Percentiles rank a stretch among this genome's conserved stretches.
Evolutionary conservation across 129 eudicot genomes (phyloP).

Genomic region (Flaveria trinervia): DNA sequence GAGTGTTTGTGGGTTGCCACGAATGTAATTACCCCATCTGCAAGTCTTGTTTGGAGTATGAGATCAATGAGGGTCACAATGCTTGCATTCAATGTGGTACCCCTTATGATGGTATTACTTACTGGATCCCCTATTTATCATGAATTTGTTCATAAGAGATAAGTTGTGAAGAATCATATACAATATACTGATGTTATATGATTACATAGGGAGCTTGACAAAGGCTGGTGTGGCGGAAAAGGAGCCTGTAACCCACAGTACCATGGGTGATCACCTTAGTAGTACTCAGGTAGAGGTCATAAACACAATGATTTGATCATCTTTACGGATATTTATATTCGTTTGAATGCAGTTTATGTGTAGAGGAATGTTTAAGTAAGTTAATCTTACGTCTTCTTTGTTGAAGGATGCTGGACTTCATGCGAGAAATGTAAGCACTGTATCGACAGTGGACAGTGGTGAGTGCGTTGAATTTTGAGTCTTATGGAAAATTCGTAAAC

Average conservation of each 20-base stretch:
- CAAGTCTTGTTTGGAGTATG: constrained; percentile 70
- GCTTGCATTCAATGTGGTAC: constrained; percentile 77
- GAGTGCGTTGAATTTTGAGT: constrained; percentile 35
- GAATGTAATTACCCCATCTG: constrained; percentile 91
- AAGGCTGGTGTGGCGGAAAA: constrained; percentile 43
- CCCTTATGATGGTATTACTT: constrained; percentile 57
- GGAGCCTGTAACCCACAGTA: constrained; percentile 44
- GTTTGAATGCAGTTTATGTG: background rate
- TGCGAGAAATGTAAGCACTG: constrained; percentile 82
- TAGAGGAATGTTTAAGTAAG: background rate
- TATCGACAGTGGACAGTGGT: constrained; percentile 93
- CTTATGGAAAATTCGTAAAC: background rate
- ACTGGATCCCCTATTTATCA: background rate
- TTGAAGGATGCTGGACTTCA: constrained; percentile 79
- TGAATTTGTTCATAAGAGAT: background rate
- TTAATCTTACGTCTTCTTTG: constrained; percentile 11
- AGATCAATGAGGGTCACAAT: constrained; percentile 74
- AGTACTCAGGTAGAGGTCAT: constrained; percentile 51
- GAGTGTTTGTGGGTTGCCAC: constrained; percentile 84
- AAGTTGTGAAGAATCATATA: background rate
- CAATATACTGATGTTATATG: background rate
- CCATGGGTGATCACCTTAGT: constrained; percentile 55
- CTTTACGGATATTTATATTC: background rate
- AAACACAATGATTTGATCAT: constrained; percentile 9
- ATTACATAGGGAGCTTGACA: constrained; percentile 43